Base-by-base conservation (phyloP, 495 filamentous ascomycete species). In the Aspergillus olivimuriae region DNA sequence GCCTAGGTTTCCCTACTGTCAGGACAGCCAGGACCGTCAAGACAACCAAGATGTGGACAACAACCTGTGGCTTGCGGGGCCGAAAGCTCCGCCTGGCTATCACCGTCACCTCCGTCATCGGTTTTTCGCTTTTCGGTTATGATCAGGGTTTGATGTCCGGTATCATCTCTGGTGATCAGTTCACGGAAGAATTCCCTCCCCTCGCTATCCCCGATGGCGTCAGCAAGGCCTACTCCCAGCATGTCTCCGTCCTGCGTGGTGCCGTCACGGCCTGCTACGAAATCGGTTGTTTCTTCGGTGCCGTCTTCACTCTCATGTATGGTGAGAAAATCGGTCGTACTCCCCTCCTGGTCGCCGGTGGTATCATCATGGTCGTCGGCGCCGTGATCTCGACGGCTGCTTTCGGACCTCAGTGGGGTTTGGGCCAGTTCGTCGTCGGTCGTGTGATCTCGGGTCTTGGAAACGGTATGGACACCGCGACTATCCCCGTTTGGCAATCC, bases 191-290 rank as follows among this genome's bases (percentile, higher is more conserved):
- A 21, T 89, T 89, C 56, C 68, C 73, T 5, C 72, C 77, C 28
- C 86, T 84, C 2, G 67, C 66, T 23, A 66, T 46, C 33, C 49
- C 50, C 17, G 16, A 41, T 9, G 12, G 24, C 24, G 5, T 9
- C 31, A 20, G 21, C 18, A 22, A 40, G 15, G 12, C 34, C 10
- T 41, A 49, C 33, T 47, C 55, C 4, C 28, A 35, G 1, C 56
- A 77, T 55, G 73, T 86, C 52, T 70, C 81, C 8, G 83, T 83
- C 1, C 82, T 87, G 68, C 84, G 86, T 53, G 87, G 84, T 39
- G 74, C 81, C 11, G 84, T 90, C 16, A 89, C 86, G 1, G 77
- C 87, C 3, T 86, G 88, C 48, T 92, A 90, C 61, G 85, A 89
- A 51, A 72, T 90, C 19, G 87, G 69, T 17, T 90, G 87, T 61